Base-by-base conservation (phyloP, 2,329 filamentous ascomycete genomes). In the Knufia fluminis region DNA sequence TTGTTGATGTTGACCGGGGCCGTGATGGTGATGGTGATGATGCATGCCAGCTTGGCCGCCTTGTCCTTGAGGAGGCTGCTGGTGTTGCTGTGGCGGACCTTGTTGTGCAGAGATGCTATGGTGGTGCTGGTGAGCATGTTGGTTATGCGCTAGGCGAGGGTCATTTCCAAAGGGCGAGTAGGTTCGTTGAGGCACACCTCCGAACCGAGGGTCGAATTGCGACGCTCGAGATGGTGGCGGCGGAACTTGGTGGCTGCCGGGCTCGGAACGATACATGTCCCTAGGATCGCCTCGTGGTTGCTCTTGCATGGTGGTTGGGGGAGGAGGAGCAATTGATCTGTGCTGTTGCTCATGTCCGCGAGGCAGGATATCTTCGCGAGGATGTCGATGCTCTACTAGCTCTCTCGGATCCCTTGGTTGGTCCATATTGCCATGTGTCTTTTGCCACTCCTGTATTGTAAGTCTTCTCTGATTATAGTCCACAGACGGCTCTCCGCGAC, bases 91-190 rank as follows among this genome's bases (percentile, higher is more conserved):
- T 6, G 40, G 19, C 9, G 22, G 40, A 24, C 60, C 52, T 48
- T 64, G 64, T 48, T 59, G 59, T 42, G 47, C 59, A 35, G 58
- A 58, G 10, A 61, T 59, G 14, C 57, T 43, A 52, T 66, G 67
- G 14, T 24, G 46, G 41, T 32, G 50, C 48, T 16, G 46, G 44
- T 32, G 48, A 43, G 14, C 47, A 49, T 22, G 52, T 40, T 40
- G 54, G 48, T 42, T 54, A 48, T 20, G 53, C 20, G 20, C 50
- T 10, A 41, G 31, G 3, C 49, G 42, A 4, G 47, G 10, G 32
- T 49, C 39, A 20, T 45, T 31, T 16, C 36, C 32, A 45, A 45
- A 54, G 23, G 49, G 53, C 14, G 44, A 26, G 16, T 51, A 47
- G 19, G 46, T 41, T 19, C 46, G 40, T 10, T 43, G 26, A 16